Percentiles rank a stretch among this genome's conserved stretches.
These are phyloP conservation scores for Bryopsis sp. DNA, from an alignment of 139 green algal genomes.

Conservation along the genomic window DNA sequence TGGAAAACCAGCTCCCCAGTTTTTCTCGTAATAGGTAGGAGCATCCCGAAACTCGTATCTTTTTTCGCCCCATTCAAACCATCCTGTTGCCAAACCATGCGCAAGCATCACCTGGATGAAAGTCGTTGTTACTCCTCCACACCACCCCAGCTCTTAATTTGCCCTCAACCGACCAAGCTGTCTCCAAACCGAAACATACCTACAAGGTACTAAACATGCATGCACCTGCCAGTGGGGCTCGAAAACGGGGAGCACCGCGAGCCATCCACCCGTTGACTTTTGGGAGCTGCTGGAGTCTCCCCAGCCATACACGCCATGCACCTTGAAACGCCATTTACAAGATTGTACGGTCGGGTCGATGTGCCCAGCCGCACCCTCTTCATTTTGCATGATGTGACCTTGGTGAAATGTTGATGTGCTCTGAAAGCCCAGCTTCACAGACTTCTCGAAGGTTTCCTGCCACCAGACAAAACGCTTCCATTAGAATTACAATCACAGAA, in stretches of 20 bases:
- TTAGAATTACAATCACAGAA: too few species aligned
- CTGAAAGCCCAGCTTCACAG: constrained; percentile 68
- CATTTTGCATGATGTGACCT: constrained; percentile 44
- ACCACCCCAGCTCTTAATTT: neutral
- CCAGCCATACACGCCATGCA: constrained; percentile 66
- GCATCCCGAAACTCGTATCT: constrained; percentile 63
- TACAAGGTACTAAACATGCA: neutral
- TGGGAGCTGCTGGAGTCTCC: constrained; percentile 42
- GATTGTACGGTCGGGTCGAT: constrained; percentile 32
- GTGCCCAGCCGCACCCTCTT: constrained; percentile 38
- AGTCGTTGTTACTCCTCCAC: neutral
- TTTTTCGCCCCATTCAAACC: constrained; percentile 77
- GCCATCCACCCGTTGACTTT: constrained; percentile 81
- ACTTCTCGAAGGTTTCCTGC: constrained; percentile 44
- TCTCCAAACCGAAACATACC: too few species aligned
- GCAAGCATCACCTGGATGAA: constrained; percentile 76
- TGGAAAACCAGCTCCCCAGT: constrained; percentile 95
- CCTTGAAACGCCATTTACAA: constrained; percentile 60
- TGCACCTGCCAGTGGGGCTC: constrained; percentile 93
- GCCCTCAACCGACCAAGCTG: too few species aligned
- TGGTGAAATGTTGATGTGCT: constrained; percentile 54
- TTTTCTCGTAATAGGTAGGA: constrained; percentile 88
- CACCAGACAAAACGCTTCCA: too few species aligned
- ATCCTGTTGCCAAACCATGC: constrained; percentile 70
- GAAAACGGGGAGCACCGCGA: constrained; percentile 86